phyloP scores from a whole-genome alignment of 2,329 filamentous ascomycete genomes.

The Blastomyces silverae region DNA sequence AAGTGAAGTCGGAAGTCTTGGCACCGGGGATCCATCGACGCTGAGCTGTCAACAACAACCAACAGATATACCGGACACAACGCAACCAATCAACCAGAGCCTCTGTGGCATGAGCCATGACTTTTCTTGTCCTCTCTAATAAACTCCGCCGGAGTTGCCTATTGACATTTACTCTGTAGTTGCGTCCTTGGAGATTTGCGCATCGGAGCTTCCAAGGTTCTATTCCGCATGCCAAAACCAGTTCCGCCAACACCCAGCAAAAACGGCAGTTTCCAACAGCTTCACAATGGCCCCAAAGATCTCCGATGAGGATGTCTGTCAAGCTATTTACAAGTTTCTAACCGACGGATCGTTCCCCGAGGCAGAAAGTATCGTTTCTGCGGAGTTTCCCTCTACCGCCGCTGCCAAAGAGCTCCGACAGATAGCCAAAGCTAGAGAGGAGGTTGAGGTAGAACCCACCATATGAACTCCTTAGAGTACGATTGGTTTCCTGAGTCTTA shows the following conservation, averaged over 20 bases:
- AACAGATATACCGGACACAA: too few relatives aligned
- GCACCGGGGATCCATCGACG: neutral
- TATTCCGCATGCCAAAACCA: neutral
- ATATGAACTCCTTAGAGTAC: neutral
- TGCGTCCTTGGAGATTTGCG: neutral
- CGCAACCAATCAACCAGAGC: neutral
- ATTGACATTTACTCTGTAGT: neutral
- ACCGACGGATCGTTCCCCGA: conserved; percentile 52
- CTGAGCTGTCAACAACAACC: neutral
- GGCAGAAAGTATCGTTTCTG: conserved; percentile 49
- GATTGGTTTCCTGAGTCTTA: neutral
- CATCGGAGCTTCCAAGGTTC: neutral
- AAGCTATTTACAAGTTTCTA: conserved; percentile 60
- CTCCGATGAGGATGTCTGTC: conserved; percentile 44
- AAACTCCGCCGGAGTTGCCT: neutral
- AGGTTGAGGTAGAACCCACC: conserved; percentile 44
- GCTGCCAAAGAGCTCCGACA: conserved; percentile 47
- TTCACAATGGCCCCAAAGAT: conserved; percentile 33
- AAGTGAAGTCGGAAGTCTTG: neutral
- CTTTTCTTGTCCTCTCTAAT: neutral
- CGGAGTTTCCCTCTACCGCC: conserved; percentile 45
- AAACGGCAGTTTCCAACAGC: neutral
- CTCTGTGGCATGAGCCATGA: neutral
- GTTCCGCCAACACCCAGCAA: neutral
- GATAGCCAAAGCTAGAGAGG: conserved; percentile 47